phyloP scores from a whole-genome alignment of 768 basidiomycete genomes.

The Rhodotorula paludigena region DNA sequence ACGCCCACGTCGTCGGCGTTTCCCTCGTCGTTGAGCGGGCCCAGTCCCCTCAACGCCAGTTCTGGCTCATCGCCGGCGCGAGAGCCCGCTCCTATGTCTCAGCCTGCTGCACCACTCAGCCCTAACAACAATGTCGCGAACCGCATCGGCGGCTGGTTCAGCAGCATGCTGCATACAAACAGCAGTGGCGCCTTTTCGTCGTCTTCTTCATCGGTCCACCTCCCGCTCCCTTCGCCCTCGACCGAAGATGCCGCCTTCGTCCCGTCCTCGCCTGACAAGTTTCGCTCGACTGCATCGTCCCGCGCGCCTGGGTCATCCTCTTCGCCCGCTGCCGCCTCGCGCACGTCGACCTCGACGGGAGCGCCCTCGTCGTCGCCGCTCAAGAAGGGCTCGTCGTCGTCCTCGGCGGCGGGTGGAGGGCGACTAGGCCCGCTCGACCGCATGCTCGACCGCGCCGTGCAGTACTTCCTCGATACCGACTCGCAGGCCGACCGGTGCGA shows the following conservation, averaged over 20 bases:
- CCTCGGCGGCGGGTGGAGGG: background rate
- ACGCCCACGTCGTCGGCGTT: constrained; percentile 4
- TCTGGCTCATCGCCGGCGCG: background rate
- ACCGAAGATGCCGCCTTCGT: background rate
- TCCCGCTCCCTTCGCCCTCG: constrained; percentile 3
- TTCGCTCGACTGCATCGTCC: background rate
- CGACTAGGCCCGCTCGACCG: constrained; percentile 54
- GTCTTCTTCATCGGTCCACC: constrained; percentile 7
- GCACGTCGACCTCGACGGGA: background rate
- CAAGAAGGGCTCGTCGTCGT: constrained; percentile 8
- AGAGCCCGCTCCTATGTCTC: background rate
- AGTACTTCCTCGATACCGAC: constrained; percentile 86
- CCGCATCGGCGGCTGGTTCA: constrained; percentile 38
- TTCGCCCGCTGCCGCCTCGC: background rate
- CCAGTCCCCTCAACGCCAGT: background rate
- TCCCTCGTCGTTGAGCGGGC: background rate
- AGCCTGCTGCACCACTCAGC: background rate
- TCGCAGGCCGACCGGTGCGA: constrained; percentile 72
- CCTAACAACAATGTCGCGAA: background rate
- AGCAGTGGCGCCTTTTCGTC: background rate
- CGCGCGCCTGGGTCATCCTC: background rate
- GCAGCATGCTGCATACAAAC: constrained; percentile 20
- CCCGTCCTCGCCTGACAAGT: constrained; percentile 1
- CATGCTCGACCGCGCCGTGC: constrained; percentile 73
- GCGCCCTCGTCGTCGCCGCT: constrained; percentile 11